Evolutionary conservation across 2,329 filamentous ascomycete species (phyloP).

Genomic region (Penicillium olsonii): DNA sequence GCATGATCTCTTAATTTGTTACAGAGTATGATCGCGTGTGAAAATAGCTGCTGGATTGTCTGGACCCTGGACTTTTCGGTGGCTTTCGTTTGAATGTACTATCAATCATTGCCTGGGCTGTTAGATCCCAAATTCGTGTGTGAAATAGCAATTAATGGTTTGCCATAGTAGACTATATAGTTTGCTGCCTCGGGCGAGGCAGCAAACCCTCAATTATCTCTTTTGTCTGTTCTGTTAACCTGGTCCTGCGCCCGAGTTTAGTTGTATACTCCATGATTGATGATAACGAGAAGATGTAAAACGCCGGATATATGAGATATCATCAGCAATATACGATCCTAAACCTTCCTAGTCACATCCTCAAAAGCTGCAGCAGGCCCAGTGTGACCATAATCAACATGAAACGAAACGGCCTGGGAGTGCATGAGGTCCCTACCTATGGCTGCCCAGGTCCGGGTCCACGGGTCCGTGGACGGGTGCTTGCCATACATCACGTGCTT

Average conservation of each 20-base stretch:
- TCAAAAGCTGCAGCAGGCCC: too few relatives aligned
- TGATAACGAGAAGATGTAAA: too few relatives aligned
- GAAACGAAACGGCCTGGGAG: too few relatives aligned
- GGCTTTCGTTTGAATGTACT: slow-evolving; percentile 31
- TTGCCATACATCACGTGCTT: too few relatives aligned
- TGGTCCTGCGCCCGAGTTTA: neutral
- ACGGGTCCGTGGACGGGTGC: too few relatives aligned
- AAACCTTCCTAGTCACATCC: too few relatives aligned
- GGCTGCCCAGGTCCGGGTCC: too few relatives aligned
- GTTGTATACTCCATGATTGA: too few relatives aligned
- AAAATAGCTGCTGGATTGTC: slow-evolving; percentile 18
- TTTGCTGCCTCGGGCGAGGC: slow-evolving; percentile 23
- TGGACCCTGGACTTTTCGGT: slow-evolving; percentile 6
- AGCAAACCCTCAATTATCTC: slow-evolving; percentile 25
- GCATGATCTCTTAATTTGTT: slow-evolving; percentile 55
- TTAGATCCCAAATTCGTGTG: slow-evolving; percentile 31
- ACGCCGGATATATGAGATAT: too few relatives aligned
- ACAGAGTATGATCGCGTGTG: slow-evolving; percentile 21
- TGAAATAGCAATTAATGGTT: slow-evolving; percentile 34
- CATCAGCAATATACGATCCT: too few relatives aligned
- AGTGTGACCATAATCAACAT: too few relatives aligned
- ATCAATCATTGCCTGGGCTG: slow-evolving; percentile 32
- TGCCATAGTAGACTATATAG: slow-evolving; percentile 33
- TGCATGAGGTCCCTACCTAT: too few relatives aligned
- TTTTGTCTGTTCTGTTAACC: slow-evolving; percentile 20